Base-by-base conservation (phyloP, 2,329 filamentous ascomycete genomes). In the Hypoxylon sp. region DNA sequence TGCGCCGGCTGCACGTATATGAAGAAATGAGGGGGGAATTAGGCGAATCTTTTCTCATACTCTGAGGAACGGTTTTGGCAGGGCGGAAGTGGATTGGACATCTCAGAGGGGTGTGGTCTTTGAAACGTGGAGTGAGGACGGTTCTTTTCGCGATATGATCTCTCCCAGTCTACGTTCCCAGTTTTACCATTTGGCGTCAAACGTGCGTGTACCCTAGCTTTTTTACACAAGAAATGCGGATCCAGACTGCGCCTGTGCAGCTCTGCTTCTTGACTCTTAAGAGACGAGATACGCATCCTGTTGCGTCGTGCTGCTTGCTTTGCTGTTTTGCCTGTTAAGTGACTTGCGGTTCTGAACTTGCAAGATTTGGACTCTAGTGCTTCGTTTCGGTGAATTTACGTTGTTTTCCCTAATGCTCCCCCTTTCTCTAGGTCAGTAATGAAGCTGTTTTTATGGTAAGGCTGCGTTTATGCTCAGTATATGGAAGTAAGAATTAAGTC, bases 1-100 rank as follows among this genome's bases (percentile, higher is more conserved):
- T 7, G 19, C 14, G 32, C 41, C 6, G 51, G 58, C 48, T 53
- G 58, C 68, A 67, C 73, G 71, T 72, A 73, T 68, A 75, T 75
- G 71, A 73, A 68, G 55, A 60, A 65, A 72, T 60, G 69, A 70
- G 69, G 46, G 30, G 38, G 38, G 43, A 65, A 71, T 55, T 64
- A 68, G 63, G 51, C 52, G 30, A 69, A 74, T 75, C 63, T 75
- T 73, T 72, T 72, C 75, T 71, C 69, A 74, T 74, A 72, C 71
- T 71, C 57, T 63, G 70, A 72, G 71, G 71, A 74, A 57, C 64
- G 70, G 55, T 72, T 73, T 75, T 73, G 68, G 72, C 66, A 65
- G 65, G 72, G 50, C 19, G 51, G 50, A 68, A 36, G 63, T 74
- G 67, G 74, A 59, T 76, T 76, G 74, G 74, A 76, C 71, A 76